phyloP scores from a whole-genome alignment of 495 filamentous ascomycete species.

The Podospora comata region DNA sequence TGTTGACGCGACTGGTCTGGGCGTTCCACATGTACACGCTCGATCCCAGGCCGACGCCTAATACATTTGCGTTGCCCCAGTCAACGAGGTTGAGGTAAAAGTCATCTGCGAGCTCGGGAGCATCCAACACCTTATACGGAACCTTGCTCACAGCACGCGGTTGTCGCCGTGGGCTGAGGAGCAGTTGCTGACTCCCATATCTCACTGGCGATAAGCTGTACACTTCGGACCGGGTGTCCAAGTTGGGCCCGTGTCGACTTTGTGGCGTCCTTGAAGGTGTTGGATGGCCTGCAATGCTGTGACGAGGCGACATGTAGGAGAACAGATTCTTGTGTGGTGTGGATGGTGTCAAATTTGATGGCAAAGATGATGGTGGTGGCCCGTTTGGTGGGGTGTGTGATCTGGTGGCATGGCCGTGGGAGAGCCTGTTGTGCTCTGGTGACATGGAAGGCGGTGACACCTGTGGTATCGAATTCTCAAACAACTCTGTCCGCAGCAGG shows the following conservation, averaged over 20 bases:
- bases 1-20: conserved; percentile 76
- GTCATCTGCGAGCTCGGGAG: conserved; percentile 92
- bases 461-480: conserved; percentile 85
- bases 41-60: conserved; percentile 86
- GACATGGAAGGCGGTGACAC: conserved; percentile 63
- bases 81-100: conserved; percentile 97
- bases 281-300: conserved; percentile 67
- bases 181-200: conserved; percentile 84
- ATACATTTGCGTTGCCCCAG: conserved; percentile 92
- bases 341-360: conserved; percentile 75
- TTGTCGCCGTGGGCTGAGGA: conserved; percentile 82
- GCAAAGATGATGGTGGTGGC: conserved; percentile 54
- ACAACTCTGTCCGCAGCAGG: conserved; percentile 85
- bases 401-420: conserved; percentile 56
- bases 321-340: conserved; percentile 98
- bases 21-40: conserved; percentile 99
- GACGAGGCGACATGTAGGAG: conserved; percentile 79
- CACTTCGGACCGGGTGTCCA: conserved; percentile 83
- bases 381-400: conserved; percentile 74
- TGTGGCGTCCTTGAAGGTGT: conserved; percentile 88
- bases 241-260: conserved; percentile 75
- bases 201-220: conserved; percentile 92
- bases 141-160: conserved; percentile 90
- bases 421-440: conserved; percentile 55
- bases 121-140: conserved; percentile 95